Evolutionary conservation across 371 early-diverging fungal genomes (phyloP), one percentile per base, ranked within the genome.

Genomic region (Lichtheimia hyalospora): DNA sequence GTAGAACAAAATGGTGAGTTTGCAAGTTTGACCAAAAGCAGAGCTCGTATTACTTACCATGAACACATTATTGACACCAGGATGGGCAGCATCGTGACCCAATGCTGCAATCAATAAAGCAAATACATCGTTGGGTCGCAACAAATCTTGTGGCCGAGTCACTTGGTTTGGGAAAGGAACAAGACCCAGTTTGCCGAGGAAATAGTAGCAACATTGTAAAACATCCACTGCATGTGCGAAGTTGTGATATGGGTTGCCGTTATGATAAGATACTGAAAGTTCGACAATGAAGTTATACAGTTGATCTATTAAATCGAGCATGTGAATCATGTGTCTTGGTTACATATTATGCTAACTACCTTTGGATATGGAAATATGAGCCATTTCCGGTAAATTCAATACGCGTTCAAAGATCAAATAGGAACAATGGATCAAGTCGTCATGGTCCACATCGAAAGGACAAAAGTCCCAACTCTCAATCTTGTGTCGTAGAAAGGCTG

Each of bases 221-320:
- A 92, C 93, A 68, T 94, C 94, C 12, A 92, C 87, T 2, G 94
- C 92, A 74, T 94, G 94, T 23, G 82, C 81, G 70, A 92, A 89
- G 75, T 92, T 92, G 71, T 94, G 94, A 68, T 92, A 92, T 14
- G 89, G 87, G 66, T 92, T 93, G 53, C 77, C 83, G 23, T 84
- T 79, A 69, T 87, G 87, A 68, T 91, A 91, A 2, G 84, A 79
- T 34, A 79, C 78, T 49, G 81, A 75, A 41, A 89, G 63, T 21
- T 85, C 84, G 41, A 82, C 66, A 18, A 89, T 75, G 66, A 89
- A 84, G 39, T 79, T 73, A 64, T 85, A 84, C 46, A 85, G 61
- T 63, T 79, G 73, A 8, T 70, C 85, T 86, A 50, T 52, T 8
- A 16, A 54, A 39, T 23, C 3, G 48, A 46, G 18, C 52, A 20